Evolutionary conservation across 345 rosid genomes (phyloP), one percentile per base, ranked within the genome.

Genomic region (Brassica rapa): DNA sequence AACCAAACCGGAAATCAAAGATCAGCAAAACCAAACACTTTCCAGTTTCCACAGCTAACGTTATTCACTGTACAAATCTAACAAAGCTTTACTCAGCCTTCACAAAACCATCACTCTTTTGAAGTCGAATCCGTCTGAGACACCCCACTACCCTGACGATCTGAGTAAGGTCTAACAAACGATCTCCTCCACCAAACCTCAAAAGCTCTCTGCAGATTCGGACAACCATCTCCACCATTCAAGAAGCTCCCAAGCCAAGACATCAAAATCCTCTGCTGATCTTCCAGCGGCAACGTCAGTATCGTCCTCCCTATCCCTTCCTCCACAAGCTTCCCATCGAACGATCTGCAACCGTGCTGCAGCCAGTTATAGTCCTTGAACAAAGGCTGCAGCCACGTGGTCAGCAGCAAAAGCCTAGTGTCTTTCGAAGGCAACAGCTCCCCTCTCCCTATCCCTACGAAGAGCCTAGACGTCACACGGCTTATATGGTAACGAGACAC

Each of bases 101-200:
- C 24, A 37, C 9, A 49, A n/a, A 23, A 21, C 51, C 51, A 49
- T 78, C 72, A 72, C 75, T 80, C 83, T 69, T 70, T 70, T 62
- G 75, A 68, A 56, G 66, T 80, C 3, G 79, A 74, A 15, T 80
- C 83, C 32, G 79, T 41, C 23, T 74, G 67, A 70, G 53, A 12
- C 30, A 49, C 65, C 2, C 56, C 56, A 62, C 72, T 11, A 43
- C 16, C 55, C 7, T 74, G 76, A 71, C 80, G 83, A 80, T 80
- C 73, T 4, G 76, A 81, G 68, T 87, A 87, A n/a, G 99, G 98
- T 77, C 93, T 87, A 64, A 92, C 81, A 74, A 95, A 95, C 4
- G 99, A 86, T 70, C 99, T 71, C 5, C 99, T 89, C 99, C 99
- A 95, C 99, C 99, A 95, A 56, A 95, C 99, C 86, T 95, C 94